Conservation (phyloP, 345 rosid species). For the Corchorus olitorius region DNA sequence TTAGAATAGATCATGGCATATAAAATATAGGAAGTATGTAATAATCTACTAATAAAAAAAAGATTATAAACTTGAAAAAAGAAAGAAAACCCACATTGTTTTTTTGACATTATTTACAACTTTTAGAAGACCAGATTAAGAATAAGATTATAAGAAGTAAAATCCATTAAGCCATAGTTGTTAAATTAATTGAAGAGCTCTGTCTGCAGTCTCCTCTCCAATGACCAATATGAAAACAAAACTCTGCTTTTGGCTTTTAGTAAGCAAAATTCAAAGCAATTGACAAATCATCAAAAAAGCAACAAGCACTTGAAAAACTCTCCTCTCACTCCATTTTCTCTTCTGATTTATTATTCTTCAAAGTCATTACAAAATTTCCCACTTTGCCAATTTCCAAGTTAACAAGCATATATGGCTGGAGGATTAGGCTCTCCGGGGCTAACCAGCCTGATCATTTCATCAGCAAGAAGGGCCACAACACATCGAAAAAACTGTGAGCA, state of each 20-base stretch:
- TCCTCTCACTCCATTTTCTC: neutral
- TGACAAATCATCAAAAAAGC: no score
- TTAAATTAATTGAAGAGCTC: no score
- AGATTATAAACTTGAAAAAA: neutral
- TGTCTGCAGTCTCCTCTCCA: no score
- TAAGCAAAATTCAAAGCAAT: no score
- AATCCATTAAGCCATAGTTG: no score
- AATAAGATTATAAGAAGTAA: neutral
- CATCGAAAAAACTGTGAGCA: conserved; percentile 42
- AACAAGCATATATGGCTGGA: conserved; percentile 6
- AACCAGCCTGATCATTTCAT: conserved; percentile 28
- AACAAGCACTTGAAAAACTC: no score
- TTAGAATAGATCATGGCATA: neutral
- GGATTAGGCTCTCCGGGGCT: conserved; percentile 35
- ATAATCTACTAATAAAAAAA: neutral
- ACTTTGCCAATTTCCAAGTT: neutral
- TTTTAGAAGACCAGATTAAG: no score
- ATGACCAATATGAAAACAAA: no score
- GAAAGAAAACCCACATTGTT: neutral
- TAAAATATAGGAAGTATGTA: neutral
- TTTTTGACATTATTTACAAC: neutral
- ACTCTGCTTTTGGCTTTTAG: no score
- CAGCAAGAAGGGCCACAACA: conserved; percentile 33
- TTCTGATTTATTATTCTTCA: neutral
- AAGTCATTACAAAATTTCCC: neutral